phyloP scores from a whole-genome alignment of 179 eudicot genomes.

The Monotropa hypopitys region DNA sequence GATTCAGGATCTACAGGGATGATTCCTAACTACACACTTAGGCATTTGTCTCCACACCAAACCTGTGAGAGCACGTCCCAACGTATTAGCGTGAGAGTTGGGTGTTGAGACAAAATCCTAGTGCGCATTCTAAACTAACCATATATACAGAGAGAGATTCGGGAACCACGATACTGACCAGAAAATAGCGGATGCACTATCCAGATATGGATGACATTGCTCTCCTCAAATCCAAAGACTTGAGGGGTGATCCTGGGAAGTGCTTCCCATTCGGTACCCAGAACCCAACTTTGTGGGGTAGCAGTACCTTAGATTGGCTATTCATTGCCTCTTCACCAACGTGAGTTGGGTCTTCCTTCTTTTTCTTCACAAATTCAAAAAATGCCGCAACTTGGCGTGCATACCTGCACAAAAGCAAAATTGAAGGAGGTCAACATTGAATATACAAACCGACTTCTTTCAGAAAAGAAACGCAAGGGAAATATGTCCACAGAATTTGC shows the following conservation, averaged over 20 bases:
- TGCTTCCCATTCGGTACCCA: slow-evolving; percentile 53
- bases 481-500: neutral
- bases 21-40: neutral
- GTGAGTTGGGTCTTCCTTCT: slow-evolving; percentile 45
- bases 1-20: neutral
- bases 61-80: neutral
- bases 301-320: slow-evolving; percentile 26
- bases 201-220: slow-evolving; percentile 48
- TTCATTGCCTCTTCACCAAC: slow-evolving; percentile 19
- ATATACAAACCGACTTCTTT: neutral
- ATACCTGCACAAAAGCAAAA: slow-evolving; percentile 39
- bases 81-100: neutral
- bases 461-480: neutral
- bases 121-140: neutral
- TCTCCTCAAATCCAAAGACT: slow-evolving; percentile 43
- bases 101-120: neutral
- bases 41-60: neutral
- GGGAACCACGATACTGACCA: neutral
- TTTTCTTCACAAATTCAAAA: slow-evolving; percentile 82
- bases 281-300: slow-evolving; percentile 37
- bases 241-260: slow-evolving; percentile 39
- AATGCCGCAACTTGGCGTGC: slow-evolving; percentile 94
- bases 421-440: neutral
- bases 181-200: slow-evolving; percentile 9
- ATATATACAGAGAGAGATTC: neutral